Base-by-base conservation (phyloP, 257 asterid species). In the Thymus mandschuricus region DNA sequence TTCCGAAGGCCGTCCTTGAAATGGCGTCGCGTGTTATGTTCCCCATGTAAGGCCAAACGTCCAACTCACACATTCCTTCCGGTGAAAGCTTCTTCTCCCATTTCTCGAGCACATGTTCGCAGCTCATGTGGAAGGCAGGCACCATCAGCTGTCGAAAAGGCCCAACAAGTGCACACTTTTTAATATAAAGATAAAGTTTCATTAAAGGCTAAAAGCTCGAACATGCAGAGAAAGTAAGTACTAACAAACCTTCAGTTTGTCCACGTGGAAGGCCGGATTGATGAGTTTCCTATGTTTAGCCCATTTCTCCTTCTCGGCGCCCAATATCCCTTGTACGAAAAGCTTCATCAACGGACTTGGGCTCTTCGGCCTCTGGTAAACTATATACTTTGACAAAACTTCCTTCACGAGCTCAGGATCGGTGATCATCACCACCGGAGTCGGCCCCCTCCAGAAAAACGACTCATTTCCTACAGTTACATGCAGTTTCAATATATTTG, bases 221-320 rank as follows among this genome's bases (percentile, higher is more conserved):
- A 21, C 21, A 21, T 21, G 21, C 4, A 3, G 3, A 35, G 5
- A 6, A 34, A 34, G 4, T 34, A 34, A 2, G 38, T 1, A 2
- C 4, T 34, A 34, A 3, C 2, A 35, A 35, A 73, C 89, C 90
- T 85, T 87, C 33, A 87, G 13, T 31, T 83, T 87, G 57, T 87
- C 90, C 0, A 78, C 21, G 41, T 85, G 88, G 81, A 90, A 90
- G 60, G 91, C 88, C 15, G 95, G 89, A 76, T 72, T 86, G 72
- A 89, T 69, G 64, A 89, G 48, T 64, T 74, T 89, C 52, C 95
- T 76, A 58, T 86, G 90, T 58, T 87, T 89, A 21, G 82, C 71
- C 95, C 95, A 87, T 80, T 81, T 77, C 2, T 86, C 86, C 8
- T 65, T 77, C 13, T 87, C 95, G n/a, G 56, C 50, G n/a, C 1